Evolutionary conservation across 2,329 filamentous ascomycete genomes (phyloP), one percentile per base, ranked within the genome.

Genomic region (Pseudocercospora crystallina): DNA sequence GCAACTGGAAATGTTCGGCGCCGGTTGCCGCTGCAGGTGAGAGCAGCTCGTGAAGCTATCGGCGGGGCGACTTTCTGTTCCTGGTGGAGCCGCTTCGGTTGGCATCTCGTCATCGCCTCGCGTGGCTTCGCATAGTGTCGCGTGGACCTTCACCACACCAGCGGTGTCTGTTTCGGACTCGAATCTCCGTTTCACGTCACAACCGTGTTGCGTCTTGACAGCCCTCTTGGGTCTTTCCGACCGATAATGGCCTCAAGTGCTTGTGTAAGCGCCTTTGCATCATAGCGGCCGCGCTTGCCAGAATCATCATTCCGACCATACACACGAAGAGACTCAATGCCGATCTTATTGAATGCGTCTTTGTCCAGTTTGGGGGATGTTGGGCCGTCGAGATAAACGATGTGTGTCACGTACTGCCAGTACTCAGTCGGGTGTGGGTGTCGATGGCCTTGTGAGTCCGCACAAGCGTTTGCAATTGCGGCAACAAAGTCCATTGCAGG

Each of bases 401-500:
- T 69, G 66, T 96, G 91, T 5, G 87, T 95, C 3, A 96, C 85
- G 63, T 94, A 96, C 2, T 73, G 75, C 20, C 71, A 76, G 62
- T 84, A 87, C 5, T 84, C 79, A 1, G 74, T 65, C 11, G 38
- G 40, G 1, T 57, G 32, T 14, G 59, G 61, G 13, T 26, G 43
- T 26, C 49, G 45, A 5, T 64, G 45, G 1, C 79, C 80, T 32
- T 82, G 76, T 46, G 85, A 90, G 59, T 90, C 80, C 31, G 82
- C 80, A 33, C 86, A 87, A 0, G 90, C 91, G 15, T 83, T 80
- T 0, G 83, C 83, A 40, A 97, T 86, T 0, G 92, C 89, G 9
- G 79, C 81, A 0, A 96, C 81, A 65, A 97, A 97, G 62, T 95
- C 90, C 0, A 82, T 72, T 0, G 89, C 92, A 0, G 83, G 82